phyloP scores from a whole-genome alignment of 2,329 filamentous ascomycete species.

The Alternaria atra region DNA sequence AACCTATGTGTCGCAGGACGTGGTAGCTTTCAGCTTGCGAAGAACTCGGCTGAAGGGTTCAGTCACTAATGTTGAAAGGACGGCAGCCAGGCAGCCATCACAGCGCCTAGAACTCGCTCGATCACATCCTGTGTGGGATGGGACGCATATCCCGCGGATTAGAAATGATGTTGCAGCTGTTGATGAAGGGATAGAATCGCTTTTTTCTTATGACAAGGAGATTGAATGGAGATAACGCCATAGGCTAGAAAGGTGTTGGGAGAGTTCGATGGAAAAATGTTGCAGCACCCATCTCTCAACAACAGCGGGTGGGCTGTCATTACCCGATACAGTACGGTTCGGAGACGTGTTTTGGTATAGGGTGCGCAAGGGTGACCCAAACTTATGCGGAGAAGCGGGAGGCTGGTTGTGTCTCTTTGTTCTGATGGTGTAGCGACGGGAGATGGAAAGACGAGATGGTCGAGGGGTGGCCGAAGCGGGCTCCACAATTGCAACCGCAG shows the following conservation, averaged over 20 bases:
- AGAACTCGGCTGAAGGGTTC: not conserved
- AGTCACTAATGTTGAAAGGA: not conserved
- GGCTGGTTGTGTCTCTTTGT: not conserved
- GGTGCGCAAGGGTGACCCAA: not conserved
- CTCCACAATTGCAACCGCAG: not conserved
- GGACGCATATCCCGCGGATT: not conserved
- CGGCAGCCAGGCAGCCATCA: not conserved
- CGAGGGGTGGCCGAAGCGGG: not conserved
- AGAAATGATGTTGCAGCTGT: not conserved
- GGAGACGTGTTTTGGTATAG: not conserved
- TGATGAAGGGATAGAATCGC: not conserved
- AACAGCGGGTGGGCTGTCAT: not conserved
- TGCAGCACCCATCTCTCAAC: not conserved
- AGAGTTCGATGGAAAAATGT: rapidly evolving
- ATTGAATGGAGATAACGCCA: not conserved
- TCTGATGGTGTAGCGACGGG: not conserved
- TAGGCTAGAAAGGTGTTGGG: not conserved
- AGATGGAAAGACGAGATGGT: not conserved
- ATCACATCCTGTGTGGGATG: not conserved
- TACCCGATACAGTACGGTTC: not conserved
- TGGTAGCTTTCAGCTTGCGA: not conserved
- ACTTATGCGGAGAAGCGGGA: not conserved
- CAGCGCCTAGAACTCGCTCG: not conserved
- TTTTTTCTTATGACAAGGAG: not conserved
- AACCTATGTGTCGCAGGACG: not conserved